Conservation (phyloP, 371 early-diverging fungal genomes). For the Lichtheimia corymbifera region DNA sequence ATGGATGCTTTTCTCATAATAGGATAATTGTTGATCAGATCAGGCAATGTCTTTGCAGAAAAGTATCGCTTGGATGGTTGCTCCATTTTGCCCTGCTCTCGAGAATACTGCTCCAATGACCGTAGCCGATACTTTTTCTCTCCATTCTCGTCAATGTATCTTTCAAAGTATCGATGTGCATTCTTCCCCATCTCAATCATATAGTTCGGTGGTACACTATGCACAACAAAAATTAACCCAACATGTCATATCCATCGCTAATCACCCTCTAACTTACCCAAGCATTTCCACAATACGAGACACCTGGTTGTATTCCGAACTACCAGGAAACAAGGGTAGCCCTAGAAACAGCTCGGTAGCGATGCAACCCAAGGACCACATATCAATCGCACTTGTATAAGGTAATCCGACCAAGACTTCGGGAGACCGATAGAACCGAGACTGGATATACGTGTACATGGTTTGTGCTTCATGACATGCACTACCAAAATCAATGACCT, state of each 20-base stretch:
- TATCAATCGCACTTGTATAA: constrained; percentile 95
- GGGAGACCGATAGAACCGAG: constrained; percentile 97
- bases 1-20: constrained; percentile 67
- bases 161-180: constrained; percentile 81
- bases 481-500: constrained; percentile 99
- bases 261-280: constrained; percentile 54
- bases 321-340: constrained; percentile 93
- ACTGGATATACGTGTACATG: constrained; percentile 96
- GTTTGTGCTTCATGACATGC: constrained; percentile 93
- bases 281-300: constrained; percentile 88
- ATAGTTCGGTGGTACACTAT: constrained; percentile 74
- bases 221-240: neutral
- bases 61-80: constrained; percentile 94
- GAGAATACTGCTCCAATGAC: constrained; percentile 78
- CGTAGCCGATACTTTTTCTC: constrained; percentile 72
- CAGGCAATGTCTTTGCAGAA: constrained; percentile 76
- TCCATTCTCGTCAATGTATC: constrained; percentile 43
- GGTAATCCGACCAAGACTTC: constrained; percentile 96
- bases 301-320: constrained; percentile 94
- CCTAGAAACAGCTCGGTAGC: constrained; percentile 96
- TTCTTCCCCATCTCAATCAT: constrained; percentile 93
- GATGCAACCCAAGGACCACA: constrained; percentile 99
- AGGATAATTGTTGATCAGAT: constrained; percentile 87
- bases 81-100: constrained; percentile 74
- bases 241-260: no score